Base-by-base conservation (phyloP, 805 yeast species). In the Candida coquimbonensis region DNA sequence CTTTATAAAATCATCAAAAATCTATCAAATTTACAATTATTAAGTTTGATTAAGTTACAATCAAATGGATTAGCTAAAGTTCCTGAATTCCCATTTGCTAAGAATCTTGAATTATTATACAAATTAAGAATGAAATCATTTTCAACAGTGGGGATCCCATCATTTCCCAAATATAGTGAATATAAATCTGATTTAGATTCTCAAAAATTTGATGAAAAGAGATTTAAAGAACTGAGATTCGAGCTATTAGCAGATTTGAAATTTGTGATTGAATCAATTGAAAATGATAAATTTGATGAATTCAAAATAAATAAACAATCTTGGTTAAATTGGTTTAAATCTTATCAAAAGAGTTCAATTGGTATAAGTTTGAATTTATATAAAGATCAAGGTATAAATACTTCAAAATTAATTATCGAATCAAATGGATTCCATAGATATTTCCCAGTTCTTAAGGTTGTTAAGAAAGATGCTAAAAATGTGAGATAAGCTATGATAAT, bases 61-160 rank as follows among this genome's bases (percentile, higher is more conserved):
- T 55, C 60, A 9, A 51, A 43, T 35, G 60, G 58, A 5, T 13
- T 59, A 8, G 54, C 64, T 17, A 56, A 54, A 26, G 51, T 51
- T 9, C 63, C 66, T 9, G 43, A 53, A 4, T 55, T 53, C 38
- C 57, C 58, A 25, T 57, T 54, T 40, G 58, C 61, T 33, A 52
- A 62, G 35, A 52, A 60, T 24, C 51, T 60, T 25, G 57, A 62
- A 42, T 40, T 59, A 34, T 59, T 75, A 16, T 81, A 73, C 57
- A 65, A 72, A 9, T 65, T 88, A 39, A 75, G 95, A 53, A 73
- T 87, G 75, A 88, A 87, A 60, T 80, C 93, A 5, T 87, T 84
- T 67, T 76, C 83, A 21, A 75, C 88, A 0, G 83, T 89, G 19
- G 96, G 95, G 0, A 79, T 80, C 11, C 96, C 96, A 1, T 73